Base-by-base conservation (phyloP, 768 basidiomycete genomes). In the Mycena metata region DNA sequence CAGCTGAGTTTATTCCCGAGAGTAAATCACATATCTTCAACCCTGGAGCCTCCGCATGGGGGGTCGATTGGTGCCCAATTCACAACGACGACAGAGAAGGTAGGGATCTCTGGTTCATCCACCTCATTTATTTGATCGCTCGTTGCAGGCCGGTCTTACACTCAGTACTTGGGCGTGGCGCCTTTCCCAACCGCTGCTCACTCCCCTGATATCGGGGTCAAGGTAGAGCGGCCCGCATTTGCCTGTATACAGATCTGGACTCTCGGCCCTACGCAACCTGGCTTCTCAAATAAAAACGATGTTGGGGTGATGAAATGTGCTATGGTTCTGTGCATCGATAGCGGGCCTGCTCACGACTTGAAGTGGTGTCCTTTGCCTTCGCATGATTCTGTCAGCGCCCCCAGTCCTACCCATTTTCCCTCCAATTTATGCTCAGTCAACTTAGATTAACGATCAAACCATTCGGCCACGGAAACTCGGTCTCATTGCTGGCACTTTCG, bases 321-420 rank as follows among this genome's bases (percentile, higher is more conserved):
- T 75, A 85, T 98, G 85, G 90, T 96, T 2, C 74, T 99, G 0
- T 96, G 96, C 69, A 71, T 95, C 11, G 91, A 96, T n/a, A 83
- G 84, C 21, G 96, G 96, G 0, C 87, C 92, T 5, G 92, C 90
- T 3, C 87, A 90, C 71, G 91, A 94, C 56, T 76, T 96, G 16
- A 95, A 92, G 79, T 99, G 97, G 96, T 96, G 96, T 78, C 97
- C 97, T 4, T 76, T 96, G 33, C 96, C 96, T 0, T 89, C 92
- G 19, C 88, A 94, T 72, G 94, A 95, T 69, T 69, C 74, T 45
- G 83, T 84, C 64, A 63, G 79, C 75, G 4, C 41, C 41, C 21
- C 23, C 56, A 24, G 17, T 21, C 35, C 43, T 39, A 42, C 21
- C 19, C 36, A 35, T 33, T 5, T 47, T 19, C 11, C 49, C 33